Evolutionary conservation across 73 alveolate species (phyloP), one percentile per base, ranked within the genome.

Genomic region (Symbiodinium natans): DNA sequence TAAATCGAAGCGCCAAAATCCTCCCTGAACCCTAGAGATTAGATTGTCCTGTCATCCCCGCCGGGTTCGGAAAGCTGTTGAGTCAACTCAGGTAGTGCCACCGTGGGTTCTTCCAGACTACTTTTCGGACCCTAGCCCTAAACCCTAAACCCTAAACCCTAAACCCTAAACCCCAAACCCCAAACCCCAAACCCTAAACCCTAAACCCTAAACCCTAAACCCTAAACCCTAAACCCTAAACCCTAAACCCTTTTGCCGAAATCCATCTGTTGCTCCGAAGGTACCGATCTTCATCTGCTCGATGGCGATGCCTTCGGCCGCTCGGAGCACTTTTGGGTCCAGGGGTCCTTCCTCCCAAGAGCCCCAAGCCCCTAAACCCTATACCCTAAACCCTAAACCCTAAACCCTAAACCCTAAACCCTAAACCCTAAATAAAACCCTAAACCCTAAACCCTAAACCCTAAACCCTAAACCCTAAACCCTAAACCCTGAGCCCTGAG

Each of bases 261-360:
- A 46, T 48, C n/a, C 87, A 15, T 25, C 56, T 38, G 48, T 54
- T 11, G 21, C 39, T 2, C 39, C 8, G 6, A 41, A 73, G 98
- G 98, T 92, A 17, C 98, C 98, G 15, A 92, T 92, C 92, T 92
- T 92, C 92, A 92, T 92, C 33, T 92, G 98, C 73, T 92, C 98
- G 15, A 42, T 92, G 98, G 98, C 98, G 19, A 77, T 92, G 98
- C 98, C 97, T 31, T 82, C 88, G 31, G 97, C 83, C 40, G 15
- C 77, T 27, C 77, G 77, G n/a, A n/a, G n/a, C n/a, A n/a, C n/a
- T n/a, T n/a, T n/a, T n/a, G n/a, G n/a, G n/a, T n/a, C n/a, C n/a
- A n/a, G n/a, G 59, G 59, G 6, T 46, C 59, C 59, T 46, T 46
- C 59, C 13, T 46, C 74, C 15, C 5, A 15, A 56, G 74, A 4